phyloP scores from a whole-genome alignment of 345 rosid species.

The Garcia nutans region DNA sequence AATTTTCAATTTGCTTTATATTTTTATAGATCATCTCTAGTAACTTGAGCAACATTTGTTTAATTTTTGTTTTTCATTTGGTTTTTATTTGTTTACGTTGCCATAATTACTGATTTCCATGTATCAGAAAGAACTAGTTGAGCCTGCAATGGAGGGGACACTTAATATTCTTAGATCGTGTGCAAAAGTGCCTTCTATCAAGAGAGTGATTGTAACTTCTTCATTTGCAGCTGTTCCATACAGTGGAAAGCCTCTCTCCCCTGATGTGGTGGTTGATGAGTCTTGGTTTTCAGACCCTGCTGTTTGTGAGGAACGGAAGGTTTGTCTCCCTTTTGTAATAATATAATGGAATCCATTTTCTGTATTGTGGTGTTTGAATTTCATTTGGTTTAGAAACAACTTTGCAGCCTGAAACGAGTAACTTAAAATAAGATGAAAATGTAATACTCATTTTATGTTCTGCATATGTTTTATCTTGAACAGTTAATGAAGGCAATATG shows the following conservation, averaged over 20 bases:
- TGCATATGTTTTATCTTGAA: too few relatives aligned
- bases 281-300: not conserved
- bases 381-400: too few relatives aligned
- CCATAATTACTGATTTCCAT: not conserved
- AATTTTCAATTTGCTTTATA: not conserved
- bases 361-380: too few relatives aligned
- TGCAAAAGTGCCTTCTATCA: slow-evolving; percentile 16
- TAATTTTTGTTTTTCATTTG: not conserved
- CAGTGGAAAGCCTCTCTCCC: slow-evolving; percentile 10
- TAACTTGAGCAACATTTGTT: not conserved
- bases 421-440: not conserved
- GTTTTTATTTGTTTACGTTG: not conserved
- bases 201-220: slow-evolving; percentile 21
- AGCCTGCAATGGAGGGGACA: slow-evolving; percentile 25
- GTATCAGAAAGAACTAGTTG: slow-evolving; percentile 10
- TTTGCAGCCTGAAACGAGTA: not conserved
- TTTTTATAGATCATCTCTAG: not conserved
- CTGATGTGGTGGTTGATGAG: slow-evolving; percentile 17
- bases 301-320: slow-evolving; percentile 5
- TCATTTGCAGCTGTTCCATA: slow-evolving; percentile 10
- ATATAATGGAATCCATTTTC: not conserved
- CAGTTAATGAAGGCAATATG: not conserved
- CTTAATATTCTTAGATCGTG: slow-evolving; percentile 24
- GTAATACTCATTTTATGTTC: too few relatives aligned
- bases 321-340: not conserved